phyloP scores from a whole-genome alignment of 2,329 filamentous ascomycete species.

The Cryphonectria carpinicola region DNA sequence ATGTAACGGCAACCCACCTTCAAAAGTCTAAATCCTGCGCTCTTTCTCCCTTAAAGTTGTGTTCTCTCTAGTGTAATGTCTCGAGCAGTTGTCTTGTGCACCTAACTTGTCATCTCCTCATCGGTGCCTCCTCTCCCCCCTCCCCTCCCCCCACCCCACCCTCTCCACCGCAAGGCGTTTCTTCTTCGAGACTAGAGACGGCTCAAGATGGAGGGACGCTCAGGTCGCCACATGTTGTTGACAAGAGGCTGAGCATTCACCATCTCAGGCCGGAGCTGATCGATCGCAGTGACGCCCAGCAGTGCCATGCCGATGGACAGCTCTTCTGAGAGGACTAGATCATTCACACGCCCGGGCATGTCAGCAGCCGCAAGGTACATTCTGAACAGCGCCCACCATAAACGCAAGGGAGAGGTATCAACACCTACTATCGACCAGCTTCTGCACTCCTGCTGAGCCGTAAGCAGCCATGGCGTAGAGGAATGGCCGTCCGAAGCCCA shows the following conservation, averaged over 20 bases:
- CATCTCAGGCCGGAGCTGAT: slow-evolving; percentile 53
- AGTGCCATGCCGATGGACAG: slow-evolving; percentile 51
- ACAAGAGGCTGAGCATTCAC: slow-evolving; percentile 46
- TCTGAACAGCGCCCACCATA: not conserved
- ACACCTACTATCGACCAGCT: slow-evolving; percentile 26
- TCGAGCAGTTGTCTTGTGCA: too few species aligned
- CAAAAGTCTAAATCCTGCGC: not conserved
- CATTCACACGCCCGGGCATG: not conserved
- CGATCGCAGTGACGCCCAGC: slow-evolving; percentile 52
- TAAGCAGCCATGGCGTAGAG: slow-evolving; percentile 43
- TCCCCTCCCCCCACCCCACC: not conserved
- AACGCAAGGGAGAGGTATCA: slow-evolving; percentile 12
- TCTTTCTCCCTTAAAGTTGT: too few species aligned
- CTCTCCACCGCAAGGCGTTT: too few species aligned
- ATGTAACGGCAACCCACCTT: not conserved
- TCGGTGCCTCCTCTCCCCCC: not conserved
- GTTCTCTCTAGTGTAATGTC: too few species aligned
- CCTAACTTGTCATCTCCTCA: not conserved
- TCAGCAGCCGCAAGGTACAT: not conserved
- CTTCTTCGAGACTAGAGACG: slow-evolving; percentile 19
- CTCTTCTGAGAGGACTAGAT: slow-evolving; percentile 32
- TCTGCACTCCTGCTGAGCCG: slow-evolving; percentile 24
- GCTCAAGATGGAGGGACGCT: slow-evolving; percentile 33
- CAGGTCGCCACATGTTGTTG: slow-evolving; percentile 41
- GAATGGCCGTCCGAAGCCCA: slow-evolving; percentile 48